Percentiles rank a stretch among this genome's conserved stretches.
Conservation (phyloP, 2,329 filamentous ascomycete species). For the Trichoderma aggressivum region DNA sequence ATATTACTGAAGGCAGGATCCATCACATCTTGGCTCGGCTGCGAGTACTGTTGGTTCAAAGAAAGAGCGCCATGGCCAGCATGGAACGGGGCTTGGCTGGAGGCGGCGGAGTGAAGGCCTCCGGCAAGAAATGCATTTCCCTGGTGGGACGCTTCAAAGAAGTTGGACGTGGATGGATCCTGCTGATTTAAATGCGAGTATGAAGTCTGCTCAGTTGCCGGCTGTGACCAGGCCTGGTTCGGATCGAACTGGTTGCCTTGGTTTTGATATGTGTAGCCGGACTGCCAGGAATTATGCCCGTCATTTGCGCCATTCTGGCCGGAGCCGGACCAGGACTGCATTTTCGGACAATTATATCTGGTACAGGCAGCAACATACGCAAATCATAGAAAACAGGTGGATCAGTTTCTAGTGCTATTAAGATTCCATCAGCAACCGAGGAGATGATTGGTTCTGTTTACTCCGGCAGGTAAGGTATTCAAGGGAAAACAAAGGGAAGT, state of each 20-base stretch:
- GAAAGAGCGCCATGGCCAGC: conserved; percentile 31
- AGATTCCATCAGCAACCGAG: conserved; percentile 31
- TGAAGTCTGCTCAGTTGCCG: conserved; percentile 32
- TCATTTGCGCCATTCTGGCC: conserved; percentile 36
- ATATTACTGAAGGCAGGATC: conserved; percentile 38
- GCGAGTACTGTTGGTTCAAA: conserved; percentile 35
- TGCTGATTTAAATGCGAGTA: conserved; percentile 34
- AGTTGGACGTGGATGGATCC: conserved; percentile 32
- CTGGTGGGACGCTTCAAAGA: conserved; percentile 35
- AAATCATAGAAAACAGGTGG: conserved; percentile 20
- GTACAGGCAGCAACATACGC: conserved; percentile 22
- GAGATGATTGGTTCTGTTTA: background rate
- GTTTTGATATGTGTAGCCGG: conserved; percentile 32
- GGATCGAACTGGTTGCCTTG: conserved; percentile 39
- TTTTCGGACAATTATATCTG: conserved; percentile 29
- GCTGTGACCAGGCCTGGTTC: conserved; percentile 38
- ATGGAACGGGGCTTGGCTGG: conserved; percentile 32
- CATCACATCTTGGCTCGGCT: conserved; percentile 33
- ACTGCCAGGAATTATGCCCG: conserved; percentile 36
- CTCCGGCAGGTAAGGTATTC: too few species aligned
- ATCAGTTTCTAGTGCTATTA: conserved; percentile 29
- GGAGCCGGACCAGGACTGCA: conserved; percentile 41
- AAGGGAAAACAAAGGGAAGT: background rate
- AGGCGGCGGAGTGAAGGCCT: conserved; percentile 30
- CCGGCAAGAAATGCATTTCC: conserved; percentile 33